A percentile compares a stretch with the other conserved stretches of the same genome.
Conservation (phyloP, 164 flowering plant genomes). For the Vitis riparia region DNA sequence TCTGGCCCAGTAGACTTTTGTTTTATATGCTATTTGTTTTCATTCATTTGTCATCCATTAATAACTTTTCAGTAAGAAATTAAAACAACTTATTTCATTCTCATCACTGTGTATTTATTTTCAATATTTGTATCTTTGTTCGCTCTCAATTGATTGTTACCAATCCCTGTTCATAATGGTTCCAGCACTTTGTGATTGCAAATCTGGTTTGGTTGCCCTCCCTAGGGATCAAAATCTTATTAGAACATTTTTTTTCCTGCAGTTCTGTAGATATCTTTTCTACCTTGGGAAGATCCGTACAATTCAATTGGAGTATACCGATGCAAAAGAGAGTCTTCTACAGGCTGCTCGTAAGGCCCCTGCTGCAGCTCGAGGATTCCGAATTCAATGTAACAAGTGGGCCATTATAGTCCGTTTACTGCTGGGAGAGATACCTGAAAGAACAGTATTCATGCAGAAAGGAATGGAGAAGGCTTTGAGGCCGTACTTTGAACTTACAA, state of each 20-base stretch:
- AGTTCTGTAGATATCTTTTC: constrained; percentile 93
- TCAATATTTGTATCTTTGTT: background rate
- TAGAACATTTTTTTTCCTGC: constrained; percentile 18
- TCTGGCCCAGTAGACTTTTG: background rate
- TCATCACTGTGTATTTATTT: background rate
- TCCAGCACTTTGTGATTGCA: background rate
- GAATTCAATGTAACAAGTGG: constrained; percentile 78
- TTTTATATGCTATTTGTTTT: background rate
- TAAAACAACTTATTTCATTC: background rate
- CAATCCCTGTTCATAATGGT: too few relatives aligned
- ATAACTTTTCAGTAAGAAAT: background rate
- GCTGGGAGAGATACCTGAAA: constrained; percentile 94
- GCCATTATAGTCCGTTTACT: constrained; percentile 80
- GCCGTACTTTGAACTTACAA: constrained; percentile 97
- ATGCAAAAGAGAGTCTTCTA: constrained; percentile 40
- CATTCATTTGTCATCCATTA: background rate
- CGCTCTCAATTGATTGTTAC: background rate
- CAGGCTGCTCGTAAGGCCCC: constrained; percentile 45
- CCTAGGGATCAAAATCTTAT: constrained; percentile 11
- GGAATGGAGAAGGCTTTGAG: constrained; percentile 93
- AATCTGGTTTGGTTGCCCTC: background rate
- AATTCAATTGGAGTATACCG: constrained; percentile 43
- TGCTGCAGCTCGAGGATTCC: constrained; percentile 31
- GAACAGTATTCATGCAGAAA: constrained; percentile 90
- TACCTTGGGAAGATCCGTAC: constrained; percentile 50